phyloP scores from a whole-genome alignment of 2,329 filamentous ascomycete species.

The Calonectria montana region DNA sequence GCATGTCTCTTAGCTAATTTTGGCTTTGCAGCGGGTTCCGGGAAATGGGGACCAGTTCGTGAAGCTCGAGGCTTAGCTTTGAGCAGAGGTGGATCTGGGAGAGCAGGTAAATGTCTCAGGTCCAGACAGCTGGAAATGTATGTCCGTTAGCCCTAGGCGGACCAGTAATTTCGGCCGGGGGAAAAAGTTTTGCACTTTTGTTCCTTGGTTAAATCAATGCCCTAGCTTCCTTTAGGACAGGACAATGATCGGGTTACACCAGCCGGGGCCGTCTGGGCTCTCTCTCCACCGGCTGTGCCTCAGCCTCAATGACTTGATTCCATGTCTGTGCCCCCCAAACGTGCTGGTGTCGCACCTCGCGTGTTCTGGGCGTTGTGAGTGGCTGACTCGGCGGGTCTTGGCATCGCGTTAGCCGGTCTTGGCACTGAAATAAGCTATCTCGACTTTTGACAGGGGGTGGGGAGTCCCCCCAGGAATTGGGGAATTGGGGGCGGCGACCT shows the following conservation, averaged over 20 bases:
- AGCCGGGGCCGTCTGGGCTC: background rate
- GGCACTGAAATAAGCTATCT: constrained; percentile 4
- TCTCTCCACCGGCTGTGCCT: background rate
- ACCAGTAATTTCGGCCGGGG: background rate
- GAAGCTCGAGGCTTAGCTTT: background rate
- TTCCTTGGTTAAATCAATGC: background rate
- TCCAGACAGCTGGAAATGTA: background rate
- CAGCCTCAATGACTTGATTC: background rate
- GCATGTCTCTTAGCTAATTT: too few relatives aligned
- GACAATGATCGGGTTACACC: background rate
- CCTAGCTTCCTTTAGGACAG: background rate
- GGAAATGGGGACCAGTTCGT: background rate
- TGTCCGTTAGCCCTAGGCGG: background rate
- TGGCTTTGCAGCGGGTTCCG: background rate
- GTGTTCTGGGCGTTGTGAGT: background rate
- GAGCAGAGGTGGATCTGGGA: background rate
- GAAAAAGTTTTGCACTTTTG: background rate
- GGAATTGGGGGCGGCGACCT: too few relatives aligned
- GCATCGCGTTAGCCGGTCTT: background rate
- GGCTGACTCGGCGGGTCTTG: background rate
- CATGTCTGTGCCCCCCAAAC: background rate
- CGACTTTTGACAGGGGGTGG: background rate
- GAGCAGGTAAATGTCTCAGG: background rate
- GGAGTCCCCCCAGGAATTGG: background rate
- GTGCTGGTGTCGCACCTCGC: background rate